phyloP scores from a whole-genome alignment of 345 rosid genomes.

The Syzygium aromaticum region DNA sequence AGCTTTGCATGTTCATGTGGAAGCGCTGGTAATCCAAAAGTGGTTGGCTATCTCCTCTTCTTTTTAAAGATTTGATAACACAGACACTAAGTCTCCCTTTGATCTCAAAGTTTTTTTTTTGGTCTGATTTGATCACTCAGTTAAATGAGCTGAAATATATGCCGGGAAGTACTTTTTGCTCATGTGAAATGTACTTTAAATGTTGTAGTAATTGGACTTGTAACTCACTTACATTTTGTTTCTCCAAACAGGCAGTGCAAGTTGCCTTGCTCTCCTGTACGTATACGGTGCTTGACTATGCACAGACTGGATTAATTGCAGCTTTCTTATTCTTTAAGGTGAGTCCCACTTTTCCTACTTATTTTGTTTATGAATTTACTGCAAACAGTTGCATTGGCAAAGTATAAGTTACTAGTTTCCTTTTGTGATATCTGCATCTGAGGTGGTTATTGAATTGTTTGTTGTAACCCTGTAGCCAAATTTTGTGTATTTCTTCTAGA shows the following conservation, averaged over 20 bases:
- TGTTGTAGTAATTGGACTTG: neutral
- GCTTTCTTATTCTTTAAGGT: slow-evolving; percentile 93
- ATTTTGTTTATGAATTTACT: neutral
- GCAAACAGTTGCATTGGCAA: neutral
- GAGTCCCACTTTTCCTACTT: slow-evolving; percentile 19
- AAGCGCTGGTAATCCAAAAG: neutral
- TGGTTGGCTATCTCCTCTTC: neutral
- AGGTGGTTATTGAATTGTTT: neutral
- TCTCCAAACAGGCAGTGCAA: slow-evolving; percentile 51
- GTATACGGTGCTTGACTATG: slow-evolving; percentile 82
- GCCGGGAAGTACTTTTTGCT: neutral
- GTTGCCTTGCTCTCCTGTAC: slow-evolving; percentile 75
- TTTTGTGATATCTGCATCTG: neutral
- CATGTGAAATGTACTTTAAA: neutral
- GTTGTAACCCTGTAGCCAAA: neutral
- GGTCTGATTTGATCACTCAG: neutral
- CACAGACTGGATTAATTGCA: slow-evolving; percentile 96
- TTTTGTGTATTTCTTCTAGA: neutral
- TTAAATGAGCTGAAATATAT: neutral
- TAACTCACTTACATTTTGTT: neutral
- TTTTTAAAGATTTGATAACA: neutral
- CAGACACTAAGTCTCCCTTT: neutral
- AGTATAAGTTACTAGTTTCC: neutral
- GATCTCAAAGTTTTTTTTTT: no score
- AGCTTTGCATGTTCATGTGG: neutral